A percentile compares a stretch with the other conserved stretches of the same genome.
Conservation (phyloP, 2,329 filamentous ascomycete species). For the Falciphora oryzae region DNA sequence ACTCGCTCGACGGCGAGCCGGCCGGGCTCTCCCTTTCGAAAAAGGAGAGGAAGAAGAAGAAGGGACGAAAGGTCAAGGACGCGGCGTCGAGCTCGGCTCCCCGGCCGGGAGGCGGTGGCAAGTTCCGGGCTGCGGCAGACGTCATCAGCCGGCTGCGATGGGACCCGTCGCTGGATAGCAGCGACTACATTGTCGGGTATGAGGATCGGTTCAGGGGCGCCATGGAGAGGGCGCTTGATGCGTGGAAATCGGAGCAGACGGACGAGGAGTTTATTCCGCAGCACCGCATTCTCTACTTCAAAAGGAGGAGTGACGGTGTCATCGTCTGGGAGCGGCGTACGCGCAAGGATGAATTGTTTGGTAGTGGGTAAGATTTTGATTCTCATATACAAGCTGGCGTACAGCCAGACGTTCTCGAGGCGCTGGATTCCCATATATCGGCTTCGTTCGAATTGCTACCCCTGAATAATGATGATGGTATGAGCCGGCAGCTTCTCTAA, state of each 20-base stretch:
- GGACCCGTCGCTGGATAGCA: slow-evolving; percentile 46
- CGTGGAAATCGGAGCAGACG: slow-evolving; percentile 57
- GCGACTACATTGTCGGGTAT: slow-evolving; percentile 53
- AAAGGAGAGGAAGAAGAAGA: slow-evolving; percentile 12
- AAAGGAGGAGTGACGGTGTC: slow-evolving; percentile 41
- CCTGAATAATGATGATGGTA: too few relatives aligned
- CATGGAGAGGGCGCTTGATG: slow-evolving; percentile 46
- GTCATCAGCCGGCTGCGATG: slow-evolving; percentile 55
- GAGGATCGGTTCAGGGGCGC: slow-evolving; percentile 53
- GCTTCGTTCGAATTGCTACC: too few relatives aligned
- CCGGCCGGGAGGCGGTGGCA: slow-evolving; percentile 25
- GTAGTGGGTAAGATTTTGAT: slow-evolving; percentile 36
- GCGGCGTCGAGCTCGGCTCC: slow-evolving; percentile 11
- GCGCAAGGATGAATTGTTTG: slow-evolving; percentile 50
- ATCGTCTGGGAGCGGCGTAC: slow-evolving; percentile 53
- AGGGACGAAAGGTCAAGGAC: slow-evolving; percentile 12
- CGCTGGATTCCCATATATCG: too few relatives aligned
- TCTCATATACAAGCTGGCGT: too few relatives aligned
- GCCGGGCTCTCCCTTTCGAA: neutral
- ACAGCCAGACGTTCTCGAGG: too few relatives aligned
- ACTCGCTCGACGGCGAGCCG: slow-evolving; percentile 21
- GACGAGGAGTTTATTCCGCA: slow-evolving; percentile 63
- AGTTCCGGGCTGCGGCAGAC: slow-evolving; percentile 51
- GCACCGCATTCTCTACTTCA: slow-evolving; percentile 58
- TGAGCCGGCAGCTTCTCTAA: too few relatives aligned